Evolutionary conservation across 1,284 basidiomycete species (phyloP), one percentile per base, ranked within the genome.

Genomic region (Rhodotorula sp.): DNA sequence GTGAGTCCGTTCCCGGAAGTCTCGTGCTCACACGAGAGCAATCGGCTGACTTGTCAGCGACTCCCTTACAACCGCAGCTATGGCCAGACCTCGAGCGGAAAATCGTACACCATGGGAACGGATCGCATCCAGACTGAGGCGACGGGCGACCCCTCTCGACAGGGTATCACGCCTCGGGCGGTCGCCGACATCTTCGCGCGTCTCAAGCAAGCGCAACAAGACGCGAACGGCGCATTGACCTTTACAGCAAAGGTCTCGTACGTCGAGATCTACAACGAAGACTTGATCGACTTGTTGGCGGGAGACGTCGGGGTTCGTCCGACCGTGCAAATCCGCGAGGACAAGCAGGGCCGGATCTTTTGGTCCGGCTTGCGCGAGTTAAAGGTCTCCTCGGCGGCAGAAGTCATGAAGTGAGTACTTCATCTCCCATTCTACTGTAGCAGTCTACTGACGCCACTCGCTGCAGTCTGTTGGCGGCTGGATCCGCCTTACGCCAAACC

Each of bases 241-340:
- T 75, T 71, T 34, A 49, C 66, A 1, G 70, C 65, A 31, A 92
- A 91, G 82, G 90, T 88, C 64, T 91, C 90, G 54, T 97, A 95
- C 84, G 90, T 99, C 78, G 95, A 99, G 84, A 88, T 99, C 71
- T 99, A 99, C 84, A 98, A 99, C 82, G 95, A 98, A 67, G 83
- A 83, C 49, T 76, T 81, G 18, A 82, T 81, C 74, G 80, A 82
- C 60, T 74, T 81, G 28, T 84, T 97, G 61, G 88, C 87, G 68
- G 83, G 88, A 78, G 88, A 91, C 72, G 88, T 89, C 67, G 82
- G 84, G 34, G 84, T 83, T 28, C 86, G 88, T 69, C 88, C 91
- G 59, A 90, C 92, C 76, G 94, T 99, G 26, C 90, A 95, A 80
- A 98, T 99, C 80, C 87, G 97, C 73, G 95, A 99, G 83, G 93